Evolutionary conservation across 192 early-diverging fungal species (phyloP), one percentile per base, ranked within the genome.

Genomic region (Paraglomus brasilianum): DNA sequence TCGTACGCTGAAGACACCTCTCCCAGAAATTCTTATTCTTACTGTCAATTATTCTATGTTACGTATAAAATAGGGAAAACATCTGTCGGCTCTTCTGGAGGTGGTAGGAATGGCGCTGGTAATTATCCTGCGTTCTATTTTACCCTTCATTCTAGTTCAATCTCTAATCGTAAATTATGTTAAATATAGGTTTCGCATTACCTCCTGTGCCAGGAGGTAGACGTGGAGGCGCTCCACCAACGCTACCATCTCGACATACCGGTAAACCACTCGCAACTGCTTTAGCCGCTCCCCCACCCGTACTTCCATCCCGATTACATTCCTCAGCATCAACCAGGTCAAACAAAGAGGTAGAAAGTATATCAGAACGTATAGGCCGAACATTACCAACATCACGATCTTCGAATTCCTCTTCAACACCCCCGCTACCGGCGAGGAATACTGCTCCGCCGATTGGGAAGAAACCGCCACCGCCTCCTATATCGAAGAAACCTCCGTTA

Each of bases 61-160:
- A 30, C 30, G 30, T 30, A 30, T 60, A n/a, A 60, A 60, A 4
- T 52, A 49, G 49, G 17, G 4, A 56, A 40, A 62, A 14, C 51
- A 63, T 74, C 78, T 38, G 73, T 66, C 19, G 68, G 60, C 15
- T 75, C 75, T 60, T 58, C 46, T 17, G 66, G 71, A 51, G 74
- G 60, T 45, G 66, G 49, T 56, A 71, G 52, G 24, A 72, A 62
- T 41, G 47, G 59, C 19, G 50, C 61, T 9, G 10, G 21, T 19
- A 24, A 62, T 73, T 42, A 57, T 30, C 30, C 3, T 30, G 50
- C 55, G 39, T 55, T 42, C 11, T 38, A 46, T 44, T 58, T 72
- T 60, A 42, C 53, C 58, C 9, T 57, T 70, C 6, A 51, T 10
- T 1, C 9, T 17, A 7, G 5, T 14, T 24, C 8, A 22, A 14